These are phyloP conservation scores for Thelonectria olida DNA, from an alignment of 2,329 filamentous ascomycete genomes.

Conservation along the genomic window DNA sequence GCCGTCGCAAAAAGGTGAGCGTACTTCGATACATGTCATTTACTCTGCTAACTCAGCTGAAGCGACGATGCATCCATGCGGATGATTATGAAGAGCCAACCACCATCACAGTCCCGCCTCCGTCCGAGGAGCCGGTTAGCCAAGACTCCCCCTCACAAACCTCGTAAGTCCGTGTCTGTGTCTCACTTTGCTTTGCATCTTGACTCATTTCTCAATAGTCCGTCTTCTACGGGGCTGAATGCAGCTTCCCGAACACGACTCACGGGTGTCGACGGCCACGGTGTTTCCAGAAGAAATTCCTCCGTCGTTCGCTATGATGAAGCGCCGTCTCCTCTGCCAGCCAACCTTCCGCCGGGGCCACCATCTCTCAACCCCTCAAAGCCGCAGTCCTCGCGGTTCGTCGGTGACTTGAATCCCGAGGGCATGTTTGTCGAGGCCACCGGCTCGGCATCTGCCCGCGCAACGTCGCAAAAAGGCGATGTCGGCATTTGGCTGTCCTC, in stretches of 20 bases:
- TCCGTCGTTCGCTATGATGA: conserved; percentile 25
- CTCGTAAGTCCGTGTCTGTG: conserved; percentile 37
- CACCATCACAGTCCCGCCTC: conserved; percentile 11
- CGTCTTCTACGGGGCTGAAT: conserved; percentile 16
- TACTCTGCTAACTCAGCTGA: neutral
- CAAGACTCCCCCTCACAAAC: conserved; percentile 43
- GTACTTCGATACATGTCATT: too few relatives aligned
- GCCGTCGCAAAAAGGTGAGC: conserved; percentile 64
- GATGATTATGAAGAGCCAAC: conserved; percentile 45
- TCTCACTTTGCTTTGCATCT: neutral
- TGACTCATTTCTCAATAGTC: conserved; percentile 22
- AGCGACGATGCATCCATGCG: conserved; percentile 57
- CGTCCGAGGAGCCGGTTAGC: conserved; percentile 36
- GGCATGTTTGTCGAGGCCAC: conserved; percentile 67
- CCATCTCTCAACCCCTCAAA: conserved; percentile 31
- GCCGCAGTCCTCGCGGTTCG: conserved; percentile 56
- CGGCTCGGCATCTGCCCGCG: conserved; percentile 43
- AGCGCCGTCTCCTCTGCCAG: conserved; percentile 12
- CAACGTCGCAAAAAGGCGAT: conserved; percentile 58
- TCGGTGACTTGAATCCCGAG: conserved; percentile 69
- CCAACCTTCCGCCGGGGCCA: conserved; percentile 21
- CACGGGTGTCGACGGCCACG: conserved; percentile 17
- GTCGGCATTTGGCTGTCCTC: conserved; percentile 65
- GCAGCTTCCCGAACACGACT: conserved; percentile 14
- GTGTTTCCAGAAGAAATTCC: conserved; percentile 8